phyloP scores from a whole-genome alignment of 1,139 yeast species.

The Kodamaea fungicola region DNA sequence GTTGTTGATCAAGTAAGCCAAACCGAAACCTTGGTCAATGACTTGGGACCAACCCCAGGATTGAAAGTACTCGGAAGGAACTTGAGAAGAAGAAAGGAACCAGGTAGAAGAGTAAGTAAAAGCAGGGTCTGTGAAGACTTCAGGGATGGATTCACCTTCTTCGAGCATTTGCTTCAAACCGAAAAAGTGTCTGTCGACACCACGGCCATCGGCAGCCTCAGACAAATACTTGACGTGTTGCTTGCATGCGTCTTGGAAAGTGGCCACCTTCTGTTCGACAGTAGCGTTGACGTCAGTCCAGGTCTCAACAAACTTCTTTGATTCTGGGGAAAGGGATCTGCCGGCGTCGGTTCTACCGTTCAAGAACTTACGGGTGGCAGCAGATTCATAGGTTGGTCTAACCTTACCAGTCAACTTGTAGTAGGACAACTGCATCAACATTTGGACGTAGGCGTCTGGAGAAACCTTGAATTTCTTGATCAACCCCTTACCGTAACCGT shows the following conservation, averaged over 20 bases:
- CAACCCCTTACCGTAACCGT: slow-evolving; percentile 67
- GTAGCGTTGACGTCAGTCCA: slow-evolving; percentile 64
- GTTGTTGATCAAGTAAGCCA: slow-evolving; percentile 88
- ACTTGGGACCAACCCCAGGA: slow-evolving; percentile 98
- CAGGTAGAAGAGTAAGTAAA: slow-evolving; percentile 75
- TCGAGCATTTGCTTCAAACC: slow-evolving; percentile 77
- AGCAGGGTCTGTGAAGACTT: slow-evolving; percentile 71
- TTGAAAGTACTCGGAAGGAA: slow-evolving; percentile 83
- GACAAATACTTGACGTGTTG: slow-evolving; percentile 74
- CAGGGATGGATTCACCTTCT: slow-evolving; percentile 63
- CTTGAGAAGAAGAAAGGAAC: slow-evolving; percentile 87
- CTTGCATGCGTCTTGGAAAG: slow-evolving; percentile 70
- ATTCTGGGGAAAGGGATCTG: slow-evolving; percentile 78
- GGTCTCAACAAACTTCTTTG: slow-evolving; percentile 68
- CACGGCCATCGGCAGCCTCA: slow-evolving; percentile 81
- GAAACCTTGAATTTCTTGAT: slow-evolving; percentile 68
- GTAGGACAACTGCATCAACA: slow-evolving; percentile 72
- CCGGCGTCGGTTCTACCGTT: slow-evolving; percentile 97
- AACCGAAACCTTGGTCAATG: slow-evolving; percentile 88
- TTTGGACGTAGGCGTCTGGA: slow-evolving; percentile 77
- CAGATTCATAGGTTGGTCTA: slow-evolving; percentile 94
- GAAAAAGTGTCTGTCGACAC: slow-evolving; percentile 91
- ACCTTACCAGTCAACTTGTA: slow-evolving; percentile 77
- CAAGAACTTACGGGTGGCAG: slow-evolving; percentile 86
- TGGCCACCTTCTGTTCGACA: slow-evolving; percentile 56